Conservation (phyloP, 495 filamentous ascomycete genomes). For the Terfezia claveryi region DNA sequence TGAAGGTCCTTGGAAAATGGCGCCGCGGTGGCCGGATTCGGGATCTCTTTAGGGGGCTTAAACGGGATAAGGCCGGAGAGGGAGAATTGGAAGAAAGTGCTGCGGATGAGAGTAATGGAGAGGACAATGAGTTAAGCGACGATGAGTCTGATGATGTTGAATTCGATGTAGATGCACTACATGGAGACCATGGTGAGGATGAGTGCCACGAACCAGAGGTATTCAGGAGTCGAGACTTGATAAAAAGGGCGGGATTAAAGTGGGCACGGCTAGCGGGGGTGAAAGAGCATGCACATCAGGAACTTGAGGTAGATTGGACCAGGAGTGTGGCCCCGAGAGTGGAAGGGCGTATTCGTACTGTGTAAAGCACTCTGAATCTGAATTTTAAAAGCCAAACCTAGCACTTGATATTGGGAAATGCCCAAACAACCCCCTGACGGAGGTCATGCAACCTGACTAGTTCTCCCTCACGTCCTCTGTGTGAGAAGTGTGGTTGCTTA, state of each 20-base stretch:
- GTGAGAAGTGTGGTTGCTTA: too few species aligned
- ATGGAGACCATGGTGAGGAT: constrained; percentile 24
- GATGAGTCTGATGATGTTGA: constrained; percentile 10
- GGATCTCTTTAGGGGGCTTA: constrained; percentile 2
- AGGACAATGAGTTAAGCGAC: constrained; percentile 19
- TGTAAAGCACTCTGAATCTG: neutral
- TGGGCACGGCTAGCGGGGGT: constrained; percentile 56
- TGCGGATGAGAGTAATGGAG: constrained; percentile 23
- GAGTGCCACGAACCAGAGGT: constrained; percentile 17
- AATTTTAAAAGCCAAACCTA: too few species aligned
- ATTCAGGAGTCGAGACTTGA: constrained; percentile 25
- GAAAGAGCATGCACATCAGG: constrained; percentile 21
- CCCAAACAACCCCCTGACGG: too few species aligned
- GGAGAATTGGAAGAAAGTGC: constrained; percentile 39
- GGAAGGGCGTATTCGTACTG: constrained; percentile 43
- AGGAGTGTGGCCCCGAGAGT: constrained; percentile 49
- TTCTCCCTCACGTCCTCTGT: too few species aligned
- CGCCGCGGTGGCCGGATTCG: constrained; percentile 32
- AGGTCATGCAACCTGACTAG: too few species aligned
- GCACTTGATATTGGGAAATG: too few species aligned
- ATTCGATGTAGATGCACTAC: constrained; percentile 21
- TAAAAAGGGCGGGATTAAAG: constrained; percentile 39
- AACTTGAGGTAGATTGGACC: constrained; percentile 54
- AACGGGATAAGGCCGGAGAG: constrained; percentile 28
- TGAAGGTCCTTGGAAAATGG: constrained; percentile 62